Conservation (phyloP, 1,284 basidiomycete genomes). For the Sanguinoderma infundibulare region DNA sequence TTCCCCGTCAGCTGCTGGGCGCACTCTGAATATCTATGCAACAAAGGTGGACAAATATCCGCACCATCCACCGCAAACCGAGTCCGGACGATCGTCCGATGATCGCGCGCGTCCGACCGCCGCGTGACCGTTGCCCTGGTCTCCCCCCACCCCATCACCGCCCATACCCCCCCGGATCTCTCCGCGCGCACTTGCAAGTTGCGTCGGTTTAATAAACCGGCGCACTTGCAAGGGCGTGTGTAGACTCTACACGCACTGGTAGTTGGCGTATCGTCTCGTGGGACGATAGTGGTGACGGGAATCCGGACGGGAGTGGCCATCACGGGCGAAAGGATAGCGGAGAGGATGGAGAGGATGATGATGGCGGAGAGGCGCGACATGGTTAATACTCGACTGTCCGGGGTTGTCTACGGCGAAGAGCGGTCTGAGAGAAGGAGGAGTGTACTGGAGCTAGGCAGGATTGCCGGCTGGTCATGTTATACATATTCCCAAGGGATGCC, state of each 20-base stretch:
- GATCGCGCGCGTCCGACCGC: too few species aligned
- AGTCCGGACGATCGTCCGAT: too few species aligned
- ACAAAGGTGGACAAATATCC: too few species aligned
- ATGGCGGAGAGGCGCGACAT: not conserved
- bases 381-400: not conserved
- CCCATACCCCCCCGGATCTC: too few species aligned
- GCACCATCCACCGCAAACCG: too few species aligned
- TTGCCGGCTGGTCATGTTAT: not conserved
- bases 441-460: not conserved
- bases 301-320: not conserved
- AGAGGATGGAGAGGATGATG: not conserved
- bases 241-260: not conserved
- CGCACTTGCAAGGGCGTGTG: not conserved
- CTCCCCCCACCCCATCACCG: too few species aligned
- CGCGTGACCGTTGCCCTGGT: too few species aligned
- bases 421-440: not conserved
- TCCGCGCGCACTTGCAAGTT: too few species aligned
- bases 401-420: not conserved
- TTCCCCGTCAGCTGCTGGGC: too few species aligned
- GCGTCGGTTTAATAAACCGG: not conserved
- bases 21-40: too few species aligned
- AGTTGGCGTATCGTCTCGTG: not conserved
- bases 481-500: not conserved
- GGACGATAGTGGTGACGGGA: not conserved
- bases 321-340: not conserved